Evolutionary conservation across 2,329 filamentous ascomycete species (phyloP).

Genomic region (Exophiala oligosperma): DNA sequence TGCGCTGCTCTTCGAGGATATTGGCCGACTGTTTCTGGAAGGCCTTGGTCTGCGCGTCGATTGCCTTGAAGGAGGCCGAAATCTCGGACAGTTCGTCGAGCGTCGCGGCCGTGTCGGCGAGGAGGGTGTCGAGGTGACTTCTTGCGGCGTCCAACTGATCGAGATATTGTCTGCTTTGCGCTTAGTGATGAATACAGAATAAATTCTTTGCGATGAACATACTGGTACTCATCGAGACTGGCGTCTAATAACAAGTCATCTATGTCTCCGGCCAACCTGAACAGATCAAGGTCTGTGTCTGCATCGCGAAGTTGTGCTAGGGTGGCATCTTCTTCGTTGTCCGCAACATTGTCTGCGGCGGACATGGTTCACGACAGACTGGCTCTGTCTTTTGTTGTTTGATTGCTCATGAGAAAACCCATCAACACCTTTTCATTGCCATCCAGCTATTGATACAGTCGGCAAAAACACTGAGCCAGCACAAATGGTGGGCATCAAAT

Average conservation of each 20-base stretch:
- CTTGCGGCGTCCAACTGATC: slow-evolving; percentile 80
- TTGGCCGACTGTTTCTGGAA: slow-evolving; percentile 93
- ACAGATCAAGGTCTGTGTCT: slow-evolving; percentile 58
- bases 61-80: slow-evolving; percentile 80
- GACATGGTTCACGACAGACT: slow-evolving; percentile 9
- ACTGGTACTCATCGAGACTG: slow-evolving; percentile 84
- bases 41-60: slow-evolving; percentile 86
- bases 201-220: slow-evolving; percentile 37
- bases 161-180: slow-evolving; percentile 65
- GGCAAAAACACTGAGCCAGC: background rate
- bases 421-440: background rate
- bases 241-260: slow-evolving; percentile 72
- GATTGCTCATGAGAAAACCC: slow-evolving; percentile 1
- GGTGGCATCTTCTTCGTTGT: slow-evolving; percentile 19
- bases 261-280: slow-evolving; percentile 58
- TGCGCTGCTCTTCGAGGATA: slow-evolving; percentile 76
- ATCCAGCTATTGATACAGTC: too few species aligned
- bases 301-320: slow-evolving; percentile 28
- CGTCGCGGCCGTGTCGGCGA: slow-evolving; percentile 74
- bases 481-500: background rate
- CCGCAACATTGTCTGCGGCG: background rate
- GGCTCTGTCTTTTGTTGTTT: background rate
- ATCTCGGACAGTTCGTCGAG: slow-evolving; percentile 75
- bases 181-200: slow-evolving; percentile 7
- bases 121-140: slow-evolving; percentile 75